A percentile compares a stretch with the other conserved stretches of the same genome.
Conservation (phyloP, 768 basidiomycete genomes). For the Podaxis sp. region DNA sequence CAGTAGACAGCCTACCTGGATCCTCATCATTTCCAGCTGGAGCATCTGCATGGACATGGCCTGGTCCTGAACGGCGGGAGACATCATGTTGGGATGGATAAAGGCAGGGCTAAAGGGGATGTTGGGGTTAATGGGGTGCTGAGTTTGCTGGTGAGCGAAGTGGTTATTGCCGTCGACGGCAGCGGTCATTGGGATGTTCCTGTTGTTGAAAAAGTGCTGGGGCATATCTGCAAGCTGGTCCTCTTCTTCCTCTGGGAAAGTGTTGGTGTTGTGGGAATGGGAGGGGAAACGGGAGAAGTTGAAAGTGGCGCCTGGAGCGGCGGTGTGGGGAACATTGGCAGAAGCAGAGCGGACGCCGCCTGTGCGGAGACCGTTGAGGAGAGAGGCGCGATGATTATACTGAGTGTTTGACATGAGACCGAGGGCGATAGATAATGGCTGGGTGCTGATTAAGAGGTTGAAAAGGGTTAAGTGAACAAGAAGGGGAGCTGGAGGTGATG, state of each 20-base stretch:
- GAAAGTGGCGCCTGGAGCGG: slow-evolving; percentile 63
- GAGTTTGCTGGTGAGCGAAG: slow-evolving; percentile 63
- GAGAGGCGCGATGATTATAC: slow-evolving; percentile 71
- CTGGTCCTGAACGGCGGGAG: slow-evolving; percentile 55
- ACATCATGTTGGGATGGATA: slow-evolving; percentile 39
- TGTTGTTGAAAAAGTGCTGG: slow-evolving; percentile 51
- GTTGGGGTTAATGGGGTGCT: slow-evolving; percentile 49
- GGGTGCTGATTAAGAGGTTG: slow-evolving; percentile 21
- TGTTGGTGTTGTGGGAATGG: slow-evolving; percentile 31
- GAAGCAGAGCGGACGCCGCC: slow-evolving; percentile 86
- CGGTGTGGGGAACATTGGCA: slow-evolving; percentile 60
- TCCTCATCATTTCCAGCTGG: slow-evolving; percentile 78
- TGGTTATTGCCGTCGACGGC: slow-evolving; percentile 70
- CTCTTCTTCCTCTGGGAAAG: slow-evolving; percentile 55
- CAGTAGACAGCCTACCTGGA: slow-evolving; percentile 57
- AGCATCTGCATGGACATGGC: slow-evolving; percentile 83
- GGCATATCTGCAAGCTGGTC: slow-evolving; percentile 63
- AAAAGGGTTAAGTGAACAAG: slow-evolving; percentile 37
- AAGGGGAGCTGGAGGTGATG: slow-evolving; percentile 20
- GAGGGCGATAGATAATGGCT: slow-evolving; percentile 33
- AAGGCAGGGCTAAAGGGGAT: slow-evolving; percentile 56
- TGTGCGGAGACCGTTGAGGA: slow-evolving; percentile 86
- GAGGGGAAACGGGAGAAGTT: slow-evolving; percentile 58
- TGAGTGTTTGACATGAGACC: slow-evolving; percentile 43
- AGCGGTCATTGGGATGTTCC: slow-evolving; percentile 64